Base-by-base conservation (phyloP, 1,284 basidiomycete genomes). In the Takashimella tepidaria region DNA sequence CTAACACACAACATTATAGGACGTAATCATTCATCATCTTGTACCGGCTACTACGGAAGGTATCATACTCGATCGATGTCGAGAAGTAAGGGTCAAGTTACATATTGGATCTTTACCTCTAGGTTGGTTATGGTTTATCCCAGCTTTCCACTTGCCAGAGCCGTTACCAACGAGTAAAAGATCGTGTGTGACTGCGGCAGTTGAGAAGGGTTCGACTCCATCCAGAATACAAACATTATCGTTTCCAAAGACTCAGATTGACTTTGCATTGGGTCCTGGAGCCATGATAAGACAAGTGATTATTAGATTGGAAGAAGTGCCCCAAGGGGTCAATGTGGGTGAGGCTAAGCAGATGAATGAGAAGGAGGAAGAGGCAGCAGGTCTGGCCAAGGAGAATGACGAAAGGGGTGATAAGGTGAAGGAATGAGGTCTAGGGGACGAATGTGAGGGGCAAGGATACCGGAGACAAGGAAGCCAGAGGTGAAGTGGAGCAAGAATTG, bases 41-140 rank as follows among this genome's bases (percentile, higher is more conserved):
- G 53, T 45, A 1, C 64, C 68, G 0, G 31, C 31, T 16, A 49
- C 49, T 6, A 40, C 53, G 1, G 13, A 31, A 4, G 53, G 59
- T 2, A 73, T 89, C 25, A 67, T 87, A 2, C 76, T 90, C 2
- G 83, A 89, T 58, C 82, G 84, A 3, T 72, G 79, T 25, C 79
- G 88, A 37, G 88, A 90, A 70, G 79, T 89, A 23, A 80, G 87
- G n/a, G 76, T 86, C 42, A 90, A 89, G 73, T 71, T 89, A 13
- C 88, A 87, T 68, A 80, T 88, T 67, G 87, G 85, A 25, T 68
- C 87, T 80, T 78, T 88, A 1, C 83, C 86, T 60, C 82, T 91
- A 72, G 84, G 86, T 23, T 91, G 88, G 88, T 72, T 84, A 50
- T 90, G 88, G 89, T 79, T 90, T 64, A 83, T 91, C 55, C 89